Base-by-base conservation (phyloP, 208 protist species). In the Trypanosoma rangeli region DNA sequence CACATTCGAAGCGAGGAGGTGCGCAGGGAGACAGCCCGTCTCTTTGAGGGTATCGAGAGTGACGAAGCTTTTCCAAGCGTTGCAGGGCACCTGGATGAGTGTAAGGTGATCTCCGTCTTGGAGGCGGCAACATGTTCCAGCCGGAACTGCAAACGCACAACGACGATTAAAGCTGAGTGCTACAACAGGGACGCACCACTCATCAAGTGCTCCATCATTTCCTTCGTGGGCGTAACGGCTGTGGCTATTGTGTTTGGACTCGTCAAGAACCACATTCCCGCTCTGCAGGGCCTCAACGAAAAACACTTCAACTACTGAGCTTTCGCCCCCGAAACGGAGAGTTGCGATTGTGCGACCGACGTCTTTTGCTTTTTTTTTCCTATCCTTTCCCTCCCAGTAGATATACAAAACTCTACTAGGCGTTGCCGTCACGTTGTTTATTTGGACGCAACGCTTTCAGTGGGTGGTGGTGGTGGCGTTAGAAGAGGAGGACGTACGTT, bases 231-330 rank as follows among this genome's bases (percentile, higher is more conserved):
- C 12, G 46, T 82, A 22, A 88, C 82, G 0, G 53, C 81, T 12
- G 70, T 86, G n/a, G 85, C 80, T 26, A 64, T 88, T 24, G 50
- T 91, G 26, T 87, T 93, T 74, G 85, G 83, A 46, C 61, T 91
- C 2, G 79, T 93, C 28, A 93, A 93, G 74, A 86, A 90, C 62
- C 74, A 93, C 67, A 89, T 91, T 31, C 85, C 84, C n/a, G 85
- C 83, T 9, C 87, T 86, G 24, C 83, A 91, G 64, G 74, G 74
- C 3, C 54, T 89, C 29, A 93, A 89, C 68, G 79, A 86, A 52
- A 87, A 79, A 55, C 86, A 90, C 68, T 89, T 93, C 69, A 86
- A 85, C 62, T 93, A 88, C 67, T 91, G 57, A 71, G 42, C 13
- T 46, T 16, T 46, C 42, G 1, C 4, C 15, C 15, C 15, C 13